These are phyloP conservation scores for Pleurotus cornucopiae DNA, from an alignment of 768 basidiomycete genomes.

Conservation along the genomic window DNA sequence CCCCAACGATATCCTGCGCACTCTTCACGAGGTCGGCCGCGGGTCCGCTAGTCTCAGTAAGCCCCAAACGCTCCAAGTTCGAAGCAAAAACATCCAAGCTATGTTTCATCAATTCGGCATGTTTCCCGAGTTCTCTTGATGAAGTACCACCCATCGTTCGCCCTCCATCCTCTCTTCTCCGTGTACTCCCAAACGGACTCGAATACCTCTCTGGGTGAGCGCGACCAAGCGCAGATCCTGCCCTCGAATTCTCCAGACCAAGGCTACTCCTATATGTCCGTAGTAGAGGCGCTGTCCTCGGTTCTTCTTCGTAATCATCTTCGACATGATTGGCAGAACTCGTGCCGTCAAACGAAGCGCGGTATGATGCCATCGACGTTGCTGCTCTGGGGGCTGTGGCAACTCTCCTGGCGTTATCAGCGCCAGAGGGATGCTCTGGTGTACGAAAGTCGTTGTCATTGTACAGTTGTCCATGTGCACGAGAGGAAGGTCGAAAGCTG, in stretches of 20 bases:
- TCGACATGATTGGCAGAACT: slow-evolving; percentile 10
- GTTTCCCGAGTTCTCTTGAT: slow-evolving; percentile 10
- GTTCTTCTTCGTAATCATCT: slow-evolving; percentile 22
- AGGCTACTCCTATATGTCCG: slow-evolving; percentile 35
- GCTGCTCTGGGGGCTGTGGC: slow-evolving; percentile 31
- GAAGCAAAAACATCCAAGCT: not conserved
- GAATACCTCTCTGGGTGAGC: slow-evolving; percentile 11
- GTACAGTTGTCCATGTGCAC: not conserved
- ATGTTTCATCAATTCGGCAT: slow-evolving; percentile 7
- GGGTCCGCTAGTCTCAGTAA: not conserved
- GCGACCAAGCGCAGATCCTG: not conserved
- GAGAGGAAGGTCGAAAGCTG: not conserved
- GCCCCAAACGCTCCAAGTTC: slow-evolving; percentile 1
- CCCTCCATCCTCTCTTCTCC: slow-evolving; percentile 6
- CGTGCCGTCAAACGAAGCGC: slow-evolving; percentile 23
- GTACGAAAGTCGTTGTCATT: not conserved
- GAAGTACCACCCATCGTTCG: not conserved
- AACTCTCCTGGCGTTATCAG: slow-evolving; percentile 15
- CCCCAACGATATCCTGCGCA: slow-evolving; percentile 59
- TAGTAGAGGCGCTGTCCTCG: slow-evolving; percentile 34
- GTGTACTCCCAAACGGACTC: slow-evolving; percentile 24
- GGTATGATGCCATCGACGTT: slow-evolving; percentile 55
- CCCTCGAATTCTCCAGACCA: slow-evolving; percentile 1
- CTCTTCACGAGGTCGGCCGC: slow-evolving; percentile 49
- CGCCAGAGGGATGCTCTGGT: slow-evolving; percentile 17